Conservation (phyloP, 768 basidiomycete species). For the Boletus huronensis region DNA sequence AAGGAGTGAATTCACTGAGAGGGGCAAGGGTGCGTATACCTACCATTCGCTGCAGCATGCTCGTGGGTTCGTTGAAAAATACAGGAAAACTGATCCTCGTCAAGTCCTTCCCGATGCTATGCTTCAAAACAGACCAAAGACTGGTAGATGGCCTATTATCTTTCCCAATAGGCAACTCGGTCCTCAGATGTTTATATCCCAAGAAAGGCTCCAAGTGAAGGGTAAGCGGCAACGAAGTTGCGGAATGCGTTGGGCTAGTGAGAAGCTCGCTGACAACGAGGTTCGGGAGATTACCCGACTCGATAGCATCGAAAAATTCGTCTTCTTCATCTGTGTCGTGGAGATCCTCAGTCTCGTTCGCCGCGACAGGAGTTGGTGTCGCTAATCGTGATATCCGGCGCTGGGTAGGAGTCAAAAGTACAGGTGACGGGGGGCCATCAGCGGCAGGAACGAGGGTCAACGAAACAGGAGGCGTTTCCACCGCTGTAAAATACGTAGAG, state of each 20-base stretch:
- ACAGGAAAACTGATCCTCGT: constrained; percentile 96
- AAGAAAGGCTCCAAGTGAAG: constrained; percentile 49
- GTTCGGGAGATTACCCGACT: constrained; percentile 73
- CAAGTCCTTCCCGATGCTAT: constrained; percentile 93
- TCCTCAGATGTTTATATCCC: constrained; percentile 66
- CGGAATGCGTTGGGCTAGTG: constrained; percentile 40
- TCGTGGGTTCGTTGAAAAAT: constrained; percentile 90
- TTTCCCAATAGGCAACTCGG: constrained; percentile 53
- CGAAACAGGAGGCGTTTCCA: constrained; percentile 17
- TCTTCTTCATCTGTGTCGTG: constrained; percentile 78
- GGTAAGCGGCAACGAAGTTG: constrained; percentile 32
- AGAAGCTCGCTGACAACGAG: constrained; percentile 66
- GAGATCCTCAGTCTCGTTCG: constrained; percentile 34
- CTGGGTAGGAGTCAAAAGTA: constrained; percentile 23
- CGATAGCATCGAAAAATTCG: constrained; percentile 98
- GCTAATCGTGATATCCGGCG: constrained; percentile 17
- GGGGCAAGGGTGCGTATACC: constrained; percentile 11
- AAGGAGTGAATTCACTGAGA: not conserved
- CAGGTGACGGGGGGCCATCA: constrained; percentile 8
- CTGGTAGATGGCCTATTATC: constrained; percentile 87
- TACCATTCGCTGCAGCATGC: constrained; percentile 95
- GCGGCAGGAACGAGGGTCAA: not conserved
- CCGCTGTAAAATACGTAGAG: constrained; percentile 22
- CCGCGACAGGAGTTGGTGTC: constrained; percentile 7
- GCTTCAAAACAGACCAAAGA: constrained; percentile 93